These are phyloP conservation scores for Claviceps monticola DNA, from an alignment of 2,329 filamentous ascomycete genomes.

Conservation along the genomic window DNA sequence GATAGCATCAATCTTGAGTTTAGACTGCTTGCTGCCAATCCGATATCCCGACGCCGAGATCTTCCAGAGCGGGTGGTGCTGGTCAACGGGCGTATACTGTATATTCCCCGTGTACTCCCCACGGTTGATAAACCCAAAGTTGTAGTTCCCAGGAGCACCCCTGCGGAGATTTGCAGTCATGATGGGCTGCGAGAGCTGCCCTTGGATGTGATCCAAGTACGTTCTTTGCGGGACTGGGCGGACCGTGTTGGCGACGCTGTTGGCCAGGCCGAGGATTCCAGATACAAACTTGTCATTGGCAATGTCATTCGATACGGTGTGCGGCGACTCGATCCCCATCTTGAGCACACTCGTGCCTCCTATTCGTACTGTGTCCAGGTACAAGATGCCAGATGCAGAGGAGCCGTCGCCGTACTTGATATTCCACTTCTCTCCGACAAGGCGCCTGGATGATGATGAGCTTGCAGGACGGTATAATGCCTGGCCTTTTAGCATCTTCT, in stretches of 20 bases:
- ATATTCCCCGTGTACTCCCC: slow-evolving; percentile 43
- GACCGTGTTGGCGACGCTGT: slow-evolving; percentile 20
- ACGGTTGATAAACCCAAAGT: slow-evolving; percentile 37
- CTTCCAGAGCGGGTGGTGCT: slow-evolving; percentile 45
- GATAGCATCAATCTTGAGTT: slow-evolving; percentile 31
- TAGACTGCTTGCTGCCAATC: slow-evolving; percentile 24
- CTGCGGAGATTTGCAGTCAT: slow-evolving; percentile 24
- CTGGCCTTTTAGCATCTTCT: slow-evolving; percentile 35
- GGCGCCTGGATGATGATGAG: slow-evolving; percentile 27
- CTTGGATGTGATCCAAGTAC: slow-evolving; percentile 22
- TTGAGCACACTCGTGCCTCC: slow-evolving; percentile 42
- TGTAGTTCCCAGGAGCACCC: slow-evolving; percentile 21
- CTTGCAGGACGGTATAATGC: slow-evolving; percentile 38
- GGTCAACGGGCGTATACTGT: slow-evolving; percentile 38
- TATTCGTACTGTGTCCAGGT: slow-evolving; percentile 49
- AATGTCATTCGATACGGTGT: slow-evolving; percentile 35
- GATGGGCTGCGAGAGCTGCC: slow-evolving; percentile 15
- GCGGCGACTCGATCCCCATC: slow-evolving; percentile 54
- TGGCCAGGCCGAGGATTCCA: slow-evolving; percentile 23
- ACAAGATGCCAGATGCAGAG: slow-evolving; percentile 49
- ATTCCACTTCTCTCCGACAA: slow-evolving; percentile 34
- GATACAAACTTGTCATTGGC: slow-evolving; percentile 20
- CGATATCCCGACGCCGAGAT: slow-evolving; percentile 43
- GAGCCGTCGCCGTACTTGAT: slow-evolving; percentile 55
- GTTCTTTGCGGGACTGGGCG: slow-evolving; percentile 18